phyloP scores from a whole-genome alignment of 768 basidiomycete genomes.

The Pleurotus salmoneostramineus region DNA sequence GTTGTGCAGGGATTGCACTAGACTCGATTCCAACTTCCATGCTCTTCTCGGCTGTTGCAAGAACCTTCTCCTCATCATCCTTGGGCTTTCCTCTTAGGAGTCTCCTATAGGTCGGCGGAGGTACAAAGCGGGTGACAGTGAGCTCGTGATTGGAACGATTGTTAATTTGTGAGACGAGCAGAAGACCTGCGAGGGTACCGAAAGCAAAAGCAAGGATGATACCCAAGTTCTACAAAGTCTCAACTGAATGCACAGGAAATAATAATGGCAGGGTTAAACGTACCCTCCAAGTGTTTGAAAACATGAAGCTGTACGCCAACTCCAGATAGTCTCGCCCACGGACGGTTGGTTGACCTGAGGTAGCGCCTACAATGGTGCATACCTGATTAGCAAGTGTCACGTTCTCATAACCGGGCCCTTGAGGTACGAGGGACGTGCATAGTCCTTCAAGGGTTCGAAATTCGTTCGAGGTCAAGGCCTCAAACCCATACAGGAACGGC shows the following conservation, averaged over 20 bases:
- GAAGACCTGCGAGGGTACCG: conserved; percentile 48
- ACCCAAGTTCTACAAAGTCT: conserved; percentile 54
- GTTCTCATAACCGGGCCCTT: conserved; percentile 57
- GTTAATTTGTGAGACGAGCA: conserved; percentile 57
- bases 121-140: conserved; percentile 61
- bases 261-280: conserved; percentile 10
- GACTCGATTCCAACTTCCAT: conserved; percentile 10
- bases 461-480: conserved; percentile 75
- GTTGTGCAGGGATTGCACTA: neutral
- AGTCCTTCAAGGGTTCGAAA: conserved; percentile 66
- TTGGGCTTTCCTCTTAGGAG: conserved; percentile 25
- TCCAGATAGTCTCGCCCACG: conserved; percentile 50
- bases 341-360: conserved; percentile 57
- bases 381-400: conserved; percentile 63
- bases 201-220: conserved; percentile 63
- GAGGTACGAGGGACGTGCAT: conserved; percentile 58
- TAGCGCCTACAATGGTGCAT: conserved; percentile 67
- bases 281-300: conserved; percentile 39
- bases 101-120: conserved; percentile 34
- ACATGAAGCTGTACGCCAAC: conserved; percentile 45
- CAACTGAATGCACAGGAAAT: neutral
- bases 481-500: conserved; percentile 73
- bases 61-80: conserved; percentile 31
- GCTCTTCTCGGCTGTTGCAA: neutral
- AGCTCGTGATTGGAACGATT: conserved; percentile 32